Evolutionary conservation across 139 green algal species (phyloP).

Genomic region (Asterochloris sp.): DNA sequence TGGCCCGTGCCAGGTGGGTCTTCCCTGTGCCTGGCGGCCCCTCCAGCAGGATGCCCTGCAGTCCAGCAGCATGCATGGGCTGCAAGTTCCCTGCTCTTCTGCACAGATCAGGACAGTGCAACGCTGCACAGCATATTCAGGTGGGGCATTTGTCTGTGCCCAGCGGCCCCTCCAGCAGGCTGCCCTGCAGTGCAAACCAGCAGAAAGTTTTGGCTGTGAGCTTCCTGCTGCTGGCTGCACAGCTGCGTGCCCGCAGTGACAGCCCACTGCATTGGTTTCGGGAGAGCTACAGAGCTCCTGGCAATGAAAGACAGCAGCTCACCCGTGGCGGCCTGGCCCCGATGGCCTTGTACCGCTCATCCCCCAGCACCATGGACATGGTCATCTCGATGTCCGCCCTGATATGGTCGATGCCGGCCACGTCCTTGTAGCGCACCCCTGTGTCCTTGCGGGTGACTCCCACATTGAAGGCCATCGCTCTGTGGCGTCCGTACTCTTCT

Average conservation of each 20-base stretch:
- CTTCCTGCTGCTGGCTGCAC: no score
- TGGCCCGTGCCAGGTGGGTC: constrained; percentile 94
- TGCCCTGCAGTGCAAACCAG: constrained; percentile 56
- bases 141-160: constrained; percentile 96
- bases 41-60: constrained; percentile 94
- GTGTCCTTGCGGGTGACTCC: constrained; percentile 25
- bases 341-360: constrained; percentile 37
- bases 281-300: no score
- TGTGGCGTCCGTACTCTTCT: constrained; percentile 43
- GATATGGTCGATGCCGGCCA: constrained; percentile 69
- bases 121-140: neutral
- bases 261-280: no score
- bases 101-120: neutral
- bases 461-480: constrained; percentile 47
- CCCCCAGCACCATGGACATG: constrained; percentile 58
- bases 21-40: constrained; percentile 95
- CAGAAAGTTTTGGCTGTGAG: neutral
- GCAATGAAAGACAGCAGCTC: neutral
- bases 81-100: neutral
- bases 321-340: constrained; percentile 41
- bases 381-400: constrained; percentile 56
- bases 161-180: constrained; percentile 94
- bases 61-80: neutral
- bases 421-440: constrained; percentile 66
- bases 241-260: no score